These are phyloP conservation scores for Colletotrichum eremochloae DNA, from an alignment of 2,329 filamentous ascomycete species.

Conservation along the genomic window DNA sequence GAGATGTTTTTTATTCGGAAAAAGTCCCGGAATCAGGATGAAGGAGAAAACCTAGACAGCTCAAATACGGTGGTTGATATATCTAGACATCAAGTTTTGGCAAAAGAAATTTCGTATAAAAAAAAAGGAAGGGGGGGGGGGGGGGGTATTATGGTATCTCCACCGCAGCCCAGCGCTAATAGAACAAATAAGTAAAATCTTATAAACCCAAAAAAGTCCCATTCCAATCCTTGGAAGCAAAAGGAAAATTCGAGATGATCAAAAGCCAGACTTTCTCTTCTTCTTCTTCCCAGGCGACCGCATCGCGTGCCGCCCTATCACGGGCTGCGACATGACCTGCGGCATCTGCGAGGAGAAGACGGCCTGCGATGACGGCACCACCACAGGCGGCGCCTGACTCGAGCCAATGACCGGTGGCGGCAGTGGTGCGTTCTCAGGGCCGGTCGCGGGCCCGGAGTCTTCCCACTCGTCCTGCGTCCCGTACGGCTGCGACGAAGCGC, in stretches of 20 bases:
- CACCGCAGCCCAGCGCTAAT: conserved; percentile 18
- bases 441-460: conserved; percentile 20
- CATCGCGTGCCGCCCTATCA: conserved; percentile 61
- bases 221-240: too few species aligned
- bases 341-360: conserved; percentile 46
- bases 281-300: conserved; percentile 55
- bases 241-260: neutral
- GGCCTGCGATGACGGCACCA: conserved; percentile 26
- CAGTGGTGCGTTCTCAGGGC: neutral
- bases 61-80: neutral
- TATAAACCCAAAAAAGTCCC: neutral
- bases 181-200: conserved; percentile 12
- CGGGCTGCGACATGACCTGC: conserved; percentile 60
- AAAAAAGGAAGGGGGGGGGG: too few species aligned
- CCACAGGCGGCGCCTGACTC: conserved; percentile 30
- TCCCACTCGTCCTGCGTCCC: conserved; percentile 37
- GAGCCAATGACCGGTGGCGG: conserved; percentile 17
- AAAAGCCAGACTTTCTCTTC: conserved; percentile 40
- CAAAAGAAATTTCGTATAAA: neutral
- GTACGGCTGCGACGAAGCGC: conserved; percentile 21
- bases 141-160: conserved; percentile 22
- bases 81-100: conserved; percentile 6
- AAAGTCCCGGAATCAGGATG: neutral
- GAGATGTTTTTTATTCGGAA: neutral
- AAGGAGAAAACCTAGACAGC: neutral